Percentiles rank a stretch among this genome's conserved stretches.
Evolutionary conservation across 169 alveolate genomes (phyloP).

Genomic region (Eimeria acervulina): DNA sequence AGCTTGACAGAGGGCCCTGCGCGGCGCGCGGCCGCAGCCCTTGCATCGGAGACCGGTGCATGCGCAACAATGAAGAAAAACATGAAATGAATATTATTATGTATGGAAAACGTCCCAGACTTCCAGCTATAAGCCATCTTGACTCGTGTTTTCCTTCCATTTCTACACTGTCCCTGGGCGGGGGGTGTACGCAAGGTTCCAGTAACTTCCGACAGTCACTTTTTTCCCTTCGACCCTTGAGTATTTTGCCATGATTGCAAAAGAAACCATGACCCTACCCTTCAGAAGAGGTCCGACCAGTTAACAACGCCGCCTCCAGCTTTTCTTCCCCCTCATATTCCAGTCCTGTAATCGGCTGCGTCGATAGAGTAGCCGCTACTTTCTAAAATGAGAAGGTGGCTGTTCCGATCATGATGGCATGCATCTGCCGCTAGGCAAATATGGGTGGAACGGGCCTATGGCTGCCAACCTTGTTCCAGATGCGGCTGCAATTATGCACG

Average conservation of each 20-base stretch:
- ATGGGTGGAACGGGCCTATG: background rate
- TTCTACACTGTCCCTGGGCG: background rate
- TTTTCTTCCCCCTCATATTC: background rate
- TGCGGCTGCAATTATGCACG: background rate
- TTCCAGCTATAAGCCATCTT: background rate
- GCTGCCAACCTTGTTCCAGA: background rate
- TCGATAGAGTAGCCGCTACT: background rate
- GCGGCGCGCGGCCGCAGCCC: conserved; percentile 74
- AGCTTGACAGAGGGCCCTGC: conserved; percentile 5
- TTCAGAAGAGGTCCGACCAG: background rate
- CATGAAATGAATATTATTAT: background rate
- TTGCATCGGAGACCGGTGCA: conserved; percentile 25
- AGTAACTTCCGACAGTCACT: background rate
- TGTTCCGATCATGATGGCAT: background rate
- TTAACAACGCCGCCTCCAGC: background rate
- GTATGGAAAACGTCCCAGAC: background rate
- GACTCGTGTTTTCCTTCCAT: background rate
- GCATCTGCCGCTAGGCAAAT: background rate
- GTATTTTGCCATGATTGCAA: background rate
- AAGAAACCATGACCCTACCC: background rate
- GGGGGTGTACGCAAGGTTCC: background rate
- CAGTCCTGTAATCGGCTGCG: background rate
- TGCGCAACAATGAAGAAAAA: conserved; percentile 15
- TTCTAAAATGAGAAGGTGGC: background rate
- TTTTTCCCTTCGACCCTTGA: background rate